Percentiles rank a stretch among this genome's conserved stretches.
Evolutionary conservation across 805 yeast genomes (phyloP).

Genomic region (Monosporozyma aerobia): DNA sequence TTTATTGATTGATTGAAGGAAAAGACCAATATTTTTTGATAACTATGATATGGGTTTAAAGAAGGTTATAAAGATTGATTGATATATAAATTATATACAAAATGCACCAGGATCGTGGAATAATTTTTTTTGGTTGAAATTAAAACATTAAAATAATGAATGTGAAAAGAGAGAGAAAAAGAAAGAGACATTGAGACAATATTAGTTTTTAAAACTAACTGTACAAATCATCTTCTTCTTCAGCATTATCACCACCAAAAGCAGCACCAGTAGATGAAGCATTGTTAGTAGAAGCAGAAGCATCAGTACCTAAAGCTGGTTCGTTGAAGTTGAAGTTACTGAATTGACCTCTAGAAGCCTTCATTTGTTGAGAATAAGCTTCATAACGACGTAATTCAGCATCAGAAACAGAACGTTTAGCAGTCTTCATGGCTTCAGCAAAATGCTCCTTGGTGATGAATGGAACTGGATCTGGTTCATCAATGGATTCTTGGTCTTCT

Average conservation of each 20-base stretch:
- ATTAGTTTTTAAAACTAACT: slow-evolving; percentile 21
- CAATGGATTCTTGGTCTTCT: slow-evolving; percentile 37
- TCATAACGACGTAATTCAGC: slow-evolving; percentile 97
- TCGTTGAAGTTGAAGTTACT: slow-evolving; percentile 81
- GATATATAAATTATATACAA: not conserved
- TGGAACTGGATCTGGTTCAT: slow-evolving; percentile 84
- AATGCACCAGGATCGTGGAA: not conserved
- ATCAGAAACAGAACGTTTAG: slow-evolving; percentile 93
- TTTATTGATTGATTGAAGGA: no score
- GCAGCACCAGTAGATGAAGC: slow-evolving; percentile 36
- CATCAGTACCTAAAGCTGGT: slow-evolving; percentile 40
- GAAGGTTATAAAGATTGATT: not conserved
- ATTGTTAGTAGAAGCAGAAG: slow-evolving; percentile 34
- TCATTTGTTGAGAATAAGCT: slow-evolving; percentile 94
- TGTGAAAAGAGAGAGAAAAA: not conserved
- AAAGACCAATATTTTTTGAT: not conserved
- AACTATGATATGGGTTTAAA: not conserved
- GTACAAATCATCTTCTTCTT: slow-evolving; percentile 61
- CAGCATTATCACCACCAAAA: slow-evolving; percentile 34
- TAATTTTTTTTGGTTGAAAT: not conserved
- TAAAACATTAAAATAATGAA: not conserved
- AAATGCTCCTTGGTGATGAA: slow-evolving; percentile 87
- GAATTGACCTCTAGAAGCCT: slow-evolving; percentile 91
- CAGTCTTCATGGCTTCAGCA: slow-evolving; percentile 99
- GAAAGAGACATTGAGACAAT: not conserved